Conservation (phyloP, 1,139 yeast species). For the Debaryomyces singareniensis region DNA sequence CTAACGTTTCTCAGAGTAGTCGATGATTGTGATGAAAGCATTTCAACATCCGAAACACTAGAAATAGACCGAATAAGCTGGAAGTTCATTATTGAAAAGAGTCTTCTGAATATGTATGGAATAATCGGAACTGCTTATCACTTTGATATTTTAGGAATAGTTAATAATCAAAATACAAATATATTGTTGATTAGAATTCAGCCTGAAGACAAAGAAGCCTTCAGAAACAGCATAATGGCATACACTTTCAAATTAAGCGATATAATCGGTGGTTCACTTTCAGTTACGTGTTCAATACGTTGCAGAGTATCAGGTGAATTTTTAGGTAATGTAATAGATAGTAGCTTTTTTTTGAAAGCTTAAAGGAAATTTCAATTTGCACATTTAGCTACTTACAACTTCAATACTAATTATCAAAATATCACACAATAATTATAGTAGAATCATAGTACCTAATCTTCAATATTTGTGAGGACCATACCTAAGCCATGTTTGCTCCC, state of each 20-base stretch:
- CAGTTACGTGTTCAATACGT: constrained; percentile 17
- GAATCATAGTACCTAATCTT: no score
- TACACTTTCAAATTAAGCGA: constrained; percentile 23
- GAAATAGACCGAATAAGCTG: constrained; percentile 23
- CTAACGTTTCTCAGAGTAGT: no score
- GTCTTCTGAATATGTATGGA: constrained; percentile 27
- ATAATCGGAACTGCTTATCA: constrained; percentile 30
- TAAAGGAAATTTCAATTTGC: no score
- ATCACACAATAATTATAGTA: no score
- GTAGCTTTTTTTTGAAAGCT: constrained; percentile 1
- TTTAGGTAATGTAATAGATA: constrained; percentile 13
- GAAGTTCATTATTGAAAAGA: constrained; percentile 21
- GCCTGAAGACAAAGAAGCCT: constrained; percentile 20
- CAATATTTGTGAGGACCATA: no score
- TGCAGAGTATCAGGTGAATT: constrained; percentile 11
- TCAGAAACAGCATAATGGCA: constrained; percentile 23
- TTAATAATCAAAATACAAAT: constrained; percentile 12
- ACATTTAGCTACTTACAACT: no score
- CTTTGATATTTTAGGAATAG: constrained; percentile 18
- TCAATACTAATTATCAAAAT: no score
- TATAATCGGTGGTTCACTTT: constrained; percentile 18
- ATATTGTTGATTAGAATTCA: constrained; percentile 19
- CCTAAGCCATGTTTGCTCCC: no score
- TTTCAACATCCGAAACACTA: no score
- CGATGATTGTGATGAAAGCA: no score